Base-by-base conservation (phyloP, 176 grass and related monocot genomes). In the Triticum timopheevii region DNA sequence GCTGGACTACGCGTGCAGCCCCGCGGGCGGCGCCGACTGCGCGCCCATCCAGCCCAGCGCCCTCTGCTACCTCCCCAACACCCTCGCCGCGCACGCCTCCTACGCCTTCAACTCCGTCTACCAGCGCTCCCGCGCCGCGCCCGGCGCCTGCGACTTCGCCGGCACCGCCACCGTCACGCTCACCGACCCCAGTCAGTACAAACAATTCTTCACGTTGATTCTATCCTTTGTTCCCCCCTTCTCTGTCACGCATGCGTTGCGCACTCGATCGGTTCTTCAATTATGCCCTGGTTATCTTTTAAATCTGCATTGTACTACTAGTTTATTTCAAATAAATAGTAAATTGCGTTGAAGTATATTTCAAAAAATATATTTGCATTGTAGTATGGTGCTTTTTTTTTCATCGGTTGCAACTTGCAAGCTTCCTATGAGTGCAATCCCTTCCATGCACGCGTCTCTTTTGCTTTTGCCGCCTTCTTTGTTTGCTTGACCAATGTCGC, bases 61-160 rank as follows among this genome's bases (percentile, higher is more conserved):
- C 10, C 74, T 87, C 31, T 97, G 95, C 92, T 94, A 89, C 83
- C 81, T 92, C 1, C 95, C 95, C 24, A 97, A 94, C 90, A 88
- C 92, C 73, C 78, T 97, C 80, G 78, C 89, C 63, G 90, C 95
- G 61, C 95, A 97, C 86, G 90, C 92, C 78, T 92, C 95, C 84
- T 94, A 94, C 87, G 95, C 95, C 86, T 94, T 93, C 92, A 93
- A 95, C 85, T 84, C 86, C 81, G 34, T 82, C 90, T 97, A 91
- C 88, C 92, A 93, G 90, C 85, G 92, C 23, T 85, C 91, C 27
- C 87, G 87, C 49, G 86, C 83, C 71, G 88, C 86, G 3, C 88
- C 95, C 49, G 92, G 69, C 54, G 85, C 76, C 16, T 97, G 95
- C 87, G 87, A 91, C 90, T 97, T 97, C 78, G 84, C 90, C 86